Evolutionary conservation across 768 basidiomycete genomes (phyloP).

Genomic region (Suillus cothurnatus): DNA sequence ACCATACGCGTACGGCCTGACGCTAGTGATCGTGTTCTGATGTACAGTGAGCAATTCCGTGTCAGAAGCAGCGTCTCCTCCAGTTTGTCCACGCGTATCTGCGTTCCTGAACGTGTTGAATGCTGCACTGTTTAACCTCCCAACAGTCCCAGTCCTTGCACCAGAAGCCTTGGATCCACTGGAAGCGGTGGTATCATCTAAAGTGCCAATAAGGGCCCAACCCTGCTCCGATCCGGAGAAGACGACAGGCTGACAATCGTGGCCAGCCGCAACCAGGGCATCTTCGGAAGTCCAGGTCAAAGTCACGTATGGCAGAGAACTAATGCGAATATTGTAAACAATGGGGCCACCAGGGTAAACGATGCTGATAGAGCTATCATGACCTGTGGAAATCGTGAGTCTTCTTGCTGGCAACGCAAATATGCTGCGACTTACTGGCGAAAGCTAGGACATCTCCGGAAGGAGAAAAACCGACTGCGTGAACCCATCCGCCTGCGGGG

Average conservation of each 20-base stretch:
- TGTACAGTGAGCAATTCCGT: conserved; percentile 89
- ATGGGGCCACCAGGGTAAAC: conserved; percentile 86
- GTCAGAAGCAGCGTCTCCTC: conserved; percentile 43
- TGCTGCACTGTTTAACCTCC: conserved; percentile 88
- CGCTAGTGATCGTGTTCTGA: conserved; percentile 97
- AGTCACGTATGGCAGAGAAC: conserved; percentile 80
- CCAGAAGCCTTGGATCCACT: conserved; percentile 43
- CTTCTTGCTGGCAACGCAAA: background rate
- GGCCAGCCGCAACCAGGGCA: conserved; percentile 87
- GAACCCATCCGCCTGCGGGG: conserved; percentile 96
- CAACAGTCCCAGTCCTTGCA: conserved; percentile 48
- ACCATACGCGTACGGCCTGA: conserved; percentile 69
- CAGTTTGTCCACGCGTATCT: conserved; percentile 65
- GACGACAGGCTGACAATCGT: conserved; percentile 95
- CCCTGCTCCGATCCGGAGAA: conserved; percentile 76
- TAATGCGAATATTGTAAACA: conserved; percentile 72
- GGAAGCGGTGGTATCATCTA: conserved; percentile 71
- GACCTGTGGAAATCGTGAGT: conserved; percentile 54
- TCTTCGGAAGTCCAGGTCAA: conserved; percentile 87
- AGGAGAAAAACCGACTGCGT: conserved; percentile 93
- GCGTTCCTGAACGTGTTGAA: conserved; percentile 95
- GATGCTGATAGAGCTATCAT: conserved; percentile 91
- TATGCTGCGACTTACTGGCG: conserved; percentile 64
- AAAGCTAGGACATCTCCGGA: conserved; percentile 95
- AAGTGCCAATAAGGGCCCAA: conserved; percentile 79